phyloP scores from a whole-genome alignment of 2,329 filamentous ascomycete genomes.

The Neofusicoccum ribis region DNA sequence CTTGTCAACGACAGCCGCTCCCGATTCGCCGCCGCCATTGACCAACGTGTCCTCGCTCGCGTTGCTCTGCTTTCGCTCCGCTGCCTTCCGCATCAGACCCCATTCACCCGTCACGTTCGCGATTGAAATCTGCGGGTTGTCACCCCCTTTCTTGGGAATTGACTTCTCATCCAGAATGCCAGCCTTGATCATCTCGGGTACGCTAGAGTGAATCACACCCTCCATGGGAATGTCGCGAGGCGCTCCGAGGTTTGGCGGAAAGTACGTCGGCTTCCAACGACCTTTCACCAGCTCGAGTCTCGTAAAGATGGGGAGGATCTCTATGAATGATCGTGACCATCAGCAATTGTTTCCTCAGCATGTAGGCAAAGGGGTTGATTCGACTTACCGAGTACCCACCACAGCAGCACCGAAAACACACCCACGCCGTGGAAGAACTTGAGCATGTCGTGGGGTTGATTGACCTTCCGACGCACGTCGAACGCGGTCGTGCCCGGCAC shows the following conservation, averaged over 20 bases:
- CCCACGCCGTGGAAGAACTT: constrained; percentile 17
- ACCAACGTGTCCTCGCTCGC: no score
- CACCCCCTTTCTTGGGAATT: constrained; percentile 12
- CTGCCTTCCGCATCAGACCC: not conserved
- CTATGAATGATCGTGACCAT: constrained; percentile 22
- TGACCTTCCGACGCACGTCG: not conserved
- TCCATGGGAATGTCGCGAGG: constrained; percentile 34
- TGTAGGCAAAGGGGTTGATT: constrained; percentile 21
- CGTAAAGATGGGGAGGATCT: constrained; percentile 38
- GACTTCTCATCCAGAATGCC: constrained; percentile 9
- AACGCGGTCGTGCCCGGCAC: not conserved
- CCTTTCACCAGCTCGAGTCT: constrained; percentile 38
- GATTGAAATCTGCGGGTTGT: not conserved
- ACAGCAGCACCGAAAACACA: constrained; percentile 1
- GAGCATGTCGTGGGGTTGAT: constrained; percentile 23
- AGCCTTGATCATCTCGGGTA: constrained; percentile 24
- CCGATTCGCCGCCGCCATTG: no score
- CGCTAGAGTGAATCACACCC: constrained; percentile 33
- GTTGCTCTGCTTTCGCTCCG: not conserved
- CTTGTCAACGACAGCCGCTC: no score
- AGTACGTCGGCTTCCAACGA: constrained; percentile 37
- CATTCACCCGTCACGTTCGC: not conserved
- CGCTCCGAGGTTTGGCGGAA: constrained; percentile 39
- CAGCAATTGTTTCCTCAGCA: not conserved
- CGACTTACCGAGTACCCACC: constrained; percentile 20